A percentile compares a stretch with the other conserved stretches of the same genome.
These are phyloP conservation scores for Xanthoparmelia taractica DNA, from an alignment of 495 filamentous ascomycete genomes.

Conservation along the genomic window DNA sequence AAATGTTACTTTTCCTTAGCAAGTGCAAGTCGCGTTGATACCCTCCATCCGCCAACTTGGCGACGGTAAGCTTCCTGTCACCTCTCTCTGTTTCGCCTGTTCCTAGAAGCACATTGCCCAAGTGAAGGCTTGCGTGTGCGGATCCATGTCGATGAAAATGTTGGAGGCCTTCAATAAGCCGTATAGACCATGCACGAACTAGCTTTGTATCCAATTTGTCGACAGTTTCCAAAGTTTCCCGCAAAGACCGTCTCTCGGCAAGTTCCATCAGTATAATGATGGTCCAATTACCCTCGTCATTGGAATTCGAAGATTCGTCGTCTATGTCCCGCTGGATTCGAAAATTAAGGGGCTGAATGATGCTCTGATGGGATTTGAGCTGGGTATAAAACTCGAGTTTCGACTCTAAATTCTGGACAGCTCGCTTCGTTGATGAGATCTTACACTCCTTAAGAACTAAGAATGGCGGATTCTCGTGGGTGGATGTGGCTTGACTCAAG, in stretches of 20 bases:
- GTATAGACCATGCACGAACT: conserved; percentile 75
- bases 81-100: conserved; percentile 46
- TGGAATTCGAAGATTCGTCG: conserved; percentile 25
- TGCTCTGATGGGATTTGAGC: conserved; percentile 60
- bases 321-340: conserved; percentile 50
- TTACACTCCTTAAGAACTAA: conserved; percentile 65
- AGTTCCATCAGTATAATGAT: conserved; percentile 73
- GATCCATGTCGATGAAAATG: conserved; percentile 77
- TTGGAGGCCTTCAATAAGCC: conserved; percentile 83
- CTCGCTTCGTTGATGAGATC: conserved; percentile 57
- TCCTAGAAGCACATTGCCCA: conserved; percentile 66
- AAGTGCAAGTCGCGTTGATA: conserved; percentile 56
- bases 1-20: conserved; percentile 36
- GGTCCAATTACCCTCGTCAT: conserved; percentile 52
- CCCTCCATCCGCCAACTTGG: conserved; percentile 62
- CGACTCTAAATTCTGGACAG: conserved; percentile 56
- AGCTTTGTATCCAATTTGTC: conserved; percentile 63
- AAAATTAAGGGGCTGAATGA: conserved; percentile 72
- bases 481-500: background rate
- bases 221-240: conserved; percentile 70
- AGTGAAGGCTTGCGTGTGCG: conserved; percentile 70
- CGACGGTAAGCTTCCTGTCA: conserved; percentile 34
- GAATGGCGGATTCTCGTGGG: conserved; percentile 36
- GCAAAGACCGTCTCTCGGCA: conserved; percentile 72
- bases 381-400: conserved; percentile 65